Conservation (phyloP, 2,329 filamentous ascomycete genomes). For the Pseudofabraea citricarpa region DNA sequence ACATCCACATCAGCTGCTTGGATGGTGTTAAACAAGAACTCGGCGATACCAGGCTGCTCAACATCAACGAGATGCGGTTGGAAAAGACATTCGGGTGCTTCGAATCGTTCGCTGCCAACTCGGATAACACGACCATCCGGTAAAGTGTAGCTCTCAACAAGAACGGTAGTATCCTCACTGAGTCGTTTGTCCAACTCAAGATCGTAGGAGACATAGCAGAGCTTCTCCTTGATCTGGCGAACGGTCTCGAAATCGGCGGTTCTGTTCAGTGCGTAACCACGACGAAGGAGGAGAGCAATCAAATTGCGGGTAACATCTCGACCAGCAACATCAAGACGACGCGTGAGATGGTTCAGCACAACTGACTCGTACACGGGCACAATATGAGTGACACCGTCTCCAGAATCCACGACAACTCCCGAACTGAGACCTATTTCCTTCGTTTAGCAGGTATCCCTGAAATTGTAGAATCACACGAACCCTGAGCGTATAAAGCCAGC, state of each 20-base stretch:
- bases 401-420: conserved; percentile 97
- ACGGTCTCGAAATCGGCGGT: conserved; percentile 99
- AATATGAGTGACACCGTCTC: conserved; percentile 97
- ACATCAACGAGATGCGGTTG: conserved; percentile 97
- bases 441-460: conserved; percentile 6
- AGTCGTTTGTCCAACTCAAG: conserved; percentile 92
- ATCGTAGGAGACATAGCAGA: conserved; percentile 98
- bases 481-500: conserved; percentile 92
- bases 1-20: conserved; percentile 95
- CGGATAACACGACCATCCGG: conserved; percentile 95
- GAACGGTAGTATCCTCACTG: conserved; percentile 92
- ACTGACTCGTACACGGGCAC: conserved; percentile 98
- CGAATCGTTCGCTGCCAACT: conserved; percentile 94
- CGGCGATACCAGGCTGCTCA: conserved; percentile 92
- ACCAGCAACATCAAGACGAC: conserved; percentile 89
- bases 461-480: conserved; percentile 38
- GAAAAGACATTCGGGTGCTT: conserved; percentile 97
- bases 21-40: conserved; percentile 98
- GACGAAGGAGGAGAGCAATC: conserved; percentile 86
- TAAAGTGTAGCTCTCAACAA: conserved; percentile 96
- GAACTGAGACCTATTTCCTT: conserved; percentile 66
- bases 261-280: conserved; percentile 94
- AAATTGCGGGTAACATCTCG: conserved; percentile 98
- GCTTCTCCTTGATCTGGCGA: conserved; percentile 98
- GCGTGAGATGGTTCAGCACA: conserved; percentile 93